Base-by-base conservation (phyloP, 768 basidiomycete genomes). In the Solioccasus polychromus region DNA sequence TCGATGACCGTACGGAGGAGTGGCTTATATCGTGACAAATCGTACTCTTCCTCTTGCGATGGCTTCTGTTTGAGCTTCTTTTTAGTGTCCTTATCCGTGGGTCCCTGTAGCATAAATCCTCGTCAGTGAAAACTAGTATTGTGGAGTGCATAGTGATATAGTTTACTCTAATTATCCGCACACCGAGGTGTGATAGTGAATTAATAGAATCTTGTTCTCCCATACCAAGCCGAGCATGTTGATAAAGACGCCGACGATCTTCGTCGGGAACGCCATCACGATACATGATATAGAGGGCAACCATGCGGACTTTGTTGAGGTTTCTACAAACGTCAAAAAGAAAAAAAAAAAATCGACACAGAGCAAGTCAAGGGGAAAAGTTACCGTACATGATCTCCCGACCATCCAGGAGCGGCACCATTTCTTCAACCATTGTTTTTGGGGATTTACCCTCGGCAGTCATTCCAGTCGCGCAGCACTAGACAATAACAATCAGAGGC, bases 231-330 rank as follows among this genome's bases (percentile, higher is more conserved):
- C 91, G 77, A 17, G 95, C 96, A 63, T 99, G 96, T 61, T 98
- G 93, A 64, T 93, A 98, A 46, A 99, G 67, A 46, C 96, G 76
- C 49, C 94, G 81, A 44, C 91, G 83, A 67, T 99, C 96, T 61
- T 98, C 96, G 42, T 97, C 94, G n/a, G 96, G 93, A 17, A 98
- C 95, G 30, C 96, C 96, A 57, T 98, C 96, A 23, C 94, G 84
- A 64, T 84, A 78, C 63, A 95, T 85, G 55, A 98, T 90, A 63
- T 98, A 99, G 23, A 98, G 74, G 15, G 95, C 91, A 47, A 99
- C 88, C 55, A 99, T 87, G 34, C 96, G 88, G 32, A 97, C 92
- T 76, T 99, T 99, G 68, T 92, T 93, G 39, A 74, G 67, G 57
- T 89, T 90, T 41, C 92, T 96, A 60, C 31, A 47, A 34, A 37